Evolutionary conservation across 345 rosid species (phyloP).

Genomic region (Cardamine resedifolia): DNA sequence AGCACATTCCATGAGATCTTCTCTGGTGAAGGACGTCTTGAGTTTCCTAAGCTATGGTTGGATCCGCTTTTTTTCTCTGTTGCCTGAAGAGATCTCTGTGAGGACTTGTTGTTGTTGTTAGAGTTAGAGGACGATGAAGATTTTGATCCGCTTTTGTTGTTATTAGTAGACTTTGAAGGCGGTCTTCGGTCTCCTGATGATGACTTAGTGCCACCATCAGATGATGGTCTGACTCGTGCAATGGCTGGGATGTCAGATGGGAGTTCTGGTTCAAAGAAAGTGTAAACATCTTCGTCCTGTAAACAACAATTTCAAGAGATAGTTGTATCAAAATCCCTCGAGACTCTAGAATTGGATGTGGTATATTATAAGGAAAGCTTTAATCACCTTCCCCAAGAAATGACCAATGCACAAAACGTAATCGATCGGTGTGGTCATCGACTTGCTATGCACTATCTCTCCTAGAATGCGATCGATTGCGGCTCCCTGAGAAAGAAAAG

Average conservation of each 20-base stretch:
- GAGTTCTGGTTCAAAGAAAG: constrained; percentile 96
- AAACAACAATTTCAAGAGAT: constrained; percentile 6
- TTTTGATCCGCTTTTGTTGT: constrained; percentile 64
- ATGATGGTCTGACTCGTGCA: constrained; percentile 54
- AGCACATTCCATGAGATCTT: constrained; percentile 95
- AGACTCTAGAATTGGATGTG: neutral
- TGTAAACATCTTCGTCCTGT: constrained; percentile 97
- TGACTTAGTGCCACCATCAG: constrained; percentile 58
- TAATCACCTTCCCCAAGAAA: constrained; percentile 85
- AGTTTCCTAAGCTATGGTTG: constrained; percentile 46
- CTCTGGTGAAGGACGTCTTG: constrained; percentile 62
- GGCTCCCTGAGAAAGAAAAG: constrained; percentile 63
- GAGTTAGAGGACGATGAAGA: constrained; percentile 48
- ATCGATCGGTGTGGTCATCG: constrained; percentile 89
- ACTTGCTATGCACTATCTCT: constrained; percentile 93
- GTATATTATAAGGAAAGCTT: neutral
- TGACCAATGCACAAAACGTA: constrained; percentile 94
- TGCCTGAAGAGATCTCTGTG: constrained; percentile 53
- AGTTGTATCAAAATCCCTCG: constrained; percentile 4
- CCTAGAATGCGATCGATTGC: constrained; percentile 96
- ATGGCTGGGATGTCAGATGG: constrained; percentile 60
- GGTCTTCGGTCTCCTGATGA: constrained; percentile 59
- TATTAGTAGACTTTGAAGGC: constrained; percentile 48
- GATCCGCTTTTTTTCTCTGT: constrained; percentile 49
- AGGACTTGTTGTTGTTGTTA: constrained; percentile 44